A percentile compares a stretch with the other conserved stretches of the same genome.
Conservation (phyloP, 495 filamentous ascomycete genomes). For the Sporormia fimetaria region DNA sequence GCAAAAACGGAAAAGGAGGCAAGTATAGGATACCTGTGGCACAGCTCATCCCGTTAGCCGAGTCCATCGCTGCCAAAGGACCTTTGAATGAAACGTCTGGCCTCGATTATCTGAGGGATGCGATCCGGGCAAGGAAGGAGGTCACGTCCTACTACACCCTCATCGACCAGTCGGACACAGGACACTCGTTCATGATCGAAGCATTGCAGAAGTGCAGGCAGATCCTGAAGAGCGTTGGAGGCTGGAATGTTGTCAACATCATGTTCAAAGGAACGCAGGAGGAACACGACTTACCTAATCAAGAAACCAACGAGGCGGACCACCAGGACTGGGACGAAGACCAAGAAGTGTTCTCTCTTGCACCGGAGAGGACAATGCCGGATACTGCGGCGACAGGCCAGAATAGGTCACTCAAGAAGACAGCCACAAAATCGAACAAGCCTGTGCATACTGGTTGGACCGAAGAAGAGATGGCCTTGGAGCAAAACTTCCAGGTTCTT, state of each 20-base stretch:
- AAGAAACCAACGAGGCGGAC: too few relatives aligned
- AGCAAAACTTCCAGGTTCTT: constrained; percentile 6
- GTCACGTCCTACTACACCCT: not conserved
- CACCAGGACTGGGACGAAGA: too few relatives aligned
- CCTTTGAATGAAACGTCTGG: not conserved
- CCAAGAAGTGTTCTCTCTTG: too few relatives aligned
- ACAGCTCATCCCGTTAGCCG: not conserved
- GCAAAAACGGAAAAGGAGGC: not conserved
- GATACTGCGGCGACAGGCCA: too few relatives aligned
- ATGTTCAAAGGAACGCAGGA: too few relatives aligned
- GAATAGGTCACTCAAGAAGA: not conserved
- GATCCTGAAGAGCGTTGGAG: not conserved
- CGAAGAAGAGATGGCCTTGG: not conserved
- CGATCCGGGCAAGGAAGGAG: constrained; percentile 8
- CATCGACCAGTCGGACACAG: not conserved
- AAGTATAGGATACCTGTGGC: constrained; percentile 3
- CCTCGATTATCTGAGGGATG: constrained; percentile 1
- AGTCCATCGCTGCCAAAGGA: not conserved
- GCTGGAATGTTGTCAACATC: too few relatives aligned
- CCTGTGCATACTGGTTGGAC: not conserved
- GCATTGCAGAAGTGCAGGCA: not conserved
- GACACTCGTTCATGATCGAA: constrained; percentile 5
- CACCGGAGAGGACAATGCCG: too few relatives aligned
- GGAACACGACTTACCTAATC: too few relatives aligned
- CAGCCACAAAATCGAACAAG: not conserved